These are phyloP conservation scores for Acanthamoeba healyi DNA, from an alignment of 208 protist genomes.

Conservation along the genomic window DNA sequence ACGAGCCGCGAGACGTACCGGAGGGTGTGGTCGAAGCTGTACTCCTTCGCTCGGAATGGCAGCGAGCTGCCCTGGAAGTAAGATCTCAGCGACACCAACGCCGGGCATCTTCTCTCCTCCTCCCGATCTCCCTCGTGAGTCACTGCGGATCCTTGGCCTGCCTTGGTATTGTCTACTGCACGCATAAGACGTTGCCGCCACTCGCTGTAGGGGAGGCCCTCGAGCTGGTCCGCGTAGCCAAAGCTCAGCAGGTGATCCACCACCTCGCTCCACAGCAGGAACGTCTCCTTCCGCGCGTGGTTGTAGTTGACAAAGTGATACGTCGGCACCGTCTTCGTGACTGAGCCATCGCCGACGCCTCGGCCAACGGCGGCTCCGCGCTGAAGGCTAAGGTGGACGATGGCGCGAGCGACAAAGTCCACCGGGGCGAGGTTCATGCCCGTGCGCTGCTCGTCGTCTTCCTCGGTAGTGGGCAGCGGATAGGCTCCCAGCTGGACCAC, in stretches of 20 bases:
- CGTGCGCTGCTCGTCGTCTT: too few relatives aligned
- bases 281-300: not conserved
- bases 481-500: conserved; percentile 37
- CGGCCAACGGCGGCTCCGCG: not conserved
- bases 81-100: not conserved
- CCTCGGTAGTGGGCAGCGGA: too few relatives aligned
- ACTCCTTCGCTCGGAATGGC: not conserved
- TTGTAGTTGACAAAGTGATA: conserved; percentile 11
- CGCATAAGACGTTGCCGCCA: not conserved
- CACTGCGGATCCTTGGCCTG: not conserved
- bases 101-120: not conserved
- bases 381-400: not conserved
- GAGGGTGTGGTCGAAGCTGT: too few relatives aligned
- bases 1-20: too few relatives aligned
- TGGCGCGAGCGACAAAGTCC: conserved; percentile 29
- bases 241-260: conserved; percentile 10
- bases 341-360: too few relatives aligned
- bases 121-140: not conserved
- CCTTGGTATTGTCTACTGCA: not conserved
- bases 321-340: too few relatives aligned
- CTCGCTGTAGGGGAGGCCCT: not conserved
- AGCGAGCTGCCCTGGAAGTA: conserved; percentile 1
- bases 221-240: not conserved
- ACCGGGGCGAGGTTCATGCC: conserved; percentile 55
- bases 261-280: conserved; percentile 3